Base-by-base conservation (phyloP, 1,139 yeast species). In the Pichia sp. region DNA sequence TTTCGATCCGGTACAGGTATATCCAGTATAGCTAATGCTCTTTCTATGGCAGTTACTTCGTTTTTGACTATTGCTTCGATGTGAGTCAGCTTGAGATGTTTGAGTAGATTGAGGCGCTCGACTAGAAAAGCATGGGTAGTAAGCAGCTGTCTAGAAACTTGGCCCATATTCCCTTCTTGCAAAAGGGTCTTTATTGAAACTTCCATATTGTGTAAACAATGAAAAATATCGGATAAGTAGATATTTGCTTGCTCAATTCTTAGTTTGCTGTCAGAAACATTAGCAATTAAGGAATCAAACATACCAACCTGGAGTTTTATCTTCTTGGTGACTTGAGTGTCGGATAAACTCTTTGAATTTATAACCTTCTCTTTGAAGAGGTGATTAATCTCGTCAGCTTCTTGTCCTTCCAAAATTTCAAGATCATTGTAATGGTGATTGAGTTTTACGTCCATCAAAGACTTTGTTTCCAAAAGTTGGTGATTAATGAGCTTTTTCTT, bases 381-480 rank as follows among this genome's bases (percentile, higher is more conserved):
- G 9, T 38, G 22, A 18, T 33, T 37, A 10, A 50, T 45, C 25
- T 46, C 52, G 10, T 30, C 22, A 9, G 35, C 38, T 32, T 51
- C 52, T 12, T 27, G 30, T 4, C 40, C 21, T 16, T 42, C 42
- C 9, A 52, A 27, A 24, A 27, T 36, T 16, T 36, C 44, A 13
- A 52, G 36, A 8, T 49, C 42, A 11, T 47, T 50, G n/a, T 37
- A 31, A 11, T 47, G 44, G 3, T 50, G 49, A 35, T 46, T 49
- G 13, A 57, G 47, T 23, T 51, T 53, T 12, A 52, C 44, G 25
- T 52, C 57, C 22, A 53, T 14, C 22, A 52, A 30, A 9, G 57
- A 53, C 45, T 71, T 67, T 0, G 82, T 69, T 27, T 64, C 65
- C 13, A 60, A 59, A 12, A 75, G 63, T 51, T 76, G 83, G 5